These are phyloP conservation scores for Aspergillus neotritici DNA, from an alignment of 2,329 filamentous ascomycete genomes.

Conservation along the genomic window DNA sequence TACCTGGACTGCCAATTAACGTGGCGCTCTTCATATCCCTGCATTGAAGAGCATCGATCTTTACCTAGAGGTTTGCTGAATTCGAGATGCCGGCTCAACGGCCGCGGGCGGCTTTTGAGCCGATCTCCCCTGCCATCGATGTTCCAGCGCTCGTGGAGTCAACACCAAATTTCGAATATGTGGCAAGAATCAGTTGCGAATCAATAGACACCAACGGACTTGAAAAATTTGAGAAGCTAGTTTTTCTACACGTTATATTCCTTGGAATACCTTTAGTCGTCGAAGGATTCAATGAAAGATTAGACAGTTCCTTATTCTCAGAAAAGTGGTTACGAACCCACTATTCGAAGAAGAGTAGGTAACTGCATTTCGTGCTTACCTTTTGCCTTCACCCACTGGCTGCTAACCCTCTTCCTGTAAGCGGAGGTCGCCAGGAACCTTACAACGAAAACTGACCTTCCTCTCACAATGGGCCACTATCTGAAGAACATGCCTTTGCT, in stretches of 20 bases:
- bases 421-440: slow-evolving; percentile 84
- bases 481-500: slow-evolving; percentile 79
- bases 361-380: background rate
- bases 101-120: slow-evolving; percentile 84
- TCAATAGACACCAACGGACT: slow-evolving; percentile 72
- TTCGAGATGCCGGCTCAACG: slow-evolving; percentile 68
- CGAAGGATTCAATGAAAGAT: slow-evolving; percentile 72
- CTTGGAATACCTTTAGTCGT: slow-evolving; percentile 86
- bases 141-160: slow-evolving; percentile 68
- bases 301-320: slow-evolving; percentile 75
- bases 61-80: no score
- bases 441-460: slow-evolving; percentile 63
- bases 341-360: slow-evolving; percentile 70
- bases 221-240: slow-evolving; percentile 77
- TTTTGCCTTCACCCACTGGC: slow-evolving; percentile 12
- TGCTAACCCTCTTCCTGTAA: slow-evolving; percentile 29
- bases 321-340: slow-evolving; percentile 72
- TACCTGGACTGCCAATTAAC: no score
- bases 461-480: slow-evolving; percentile 85
- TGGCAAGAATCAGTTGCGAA: slow-evolving; percentile 68
- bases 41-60: no score
- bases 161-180: slow-evolving; percentile 81
- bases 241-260: slow-evolving; percentile 74
- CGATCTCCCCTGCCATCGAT: slow-evolving; percentile 80
- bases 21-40: no score